Evolutionary conservation across 176 grass and related monocot species (phyloP).

Genomic region (Raddia distichophylla): DNA sequence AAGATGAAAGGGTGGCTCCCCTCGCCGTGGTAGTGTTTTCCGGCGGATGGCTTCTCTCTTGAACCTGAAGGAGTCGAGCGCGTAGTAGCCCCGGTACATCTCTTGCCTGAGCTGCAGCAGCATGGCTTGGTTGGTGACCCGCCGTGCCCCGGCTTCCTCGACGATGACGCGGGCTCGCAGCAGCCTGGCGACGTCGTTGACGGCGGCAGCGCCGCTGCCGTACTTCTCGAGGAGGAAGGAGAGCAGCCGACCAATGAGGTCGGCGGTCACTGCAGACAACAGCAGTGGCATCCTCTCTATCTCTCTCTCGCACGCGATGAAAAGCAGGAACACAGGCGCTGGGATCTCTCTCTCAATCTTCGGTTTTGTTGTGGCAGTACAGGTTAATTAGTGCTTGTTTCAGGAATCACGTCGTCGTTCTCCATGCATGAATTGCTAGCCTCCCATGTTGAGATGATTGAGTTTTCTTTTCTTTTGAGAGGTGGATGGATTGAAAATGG

Average conservation of each 20-base stretch:
- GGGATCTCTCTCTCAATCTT: too few species aligned
- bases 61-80: slow-evolving; percentile 2
- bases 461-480: too few species aligned
- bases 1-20: too few species aligned
- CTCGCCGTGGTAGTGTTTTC: too few species aligned
- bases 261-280: slow-evolving; percentile 10
- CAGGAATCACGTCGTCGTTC: too few species aligned
- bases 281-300: neutral
- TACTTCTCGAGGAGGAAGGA: slow-evolving; percentile 14
- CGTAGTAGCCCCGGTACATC: slow-evolving; percentile 1
- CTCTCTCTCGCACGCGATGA: too few species aligned
- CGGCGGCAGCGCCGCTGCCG: neutral
- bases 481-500: too few species aligned
- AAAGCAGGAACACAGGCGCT: too few species aligned
- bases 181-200: neutral
- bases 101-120: neutral
- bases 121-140: slow-evolving; percentile 24
- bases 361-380: too few species aligned
- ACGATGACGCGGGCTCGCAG: neutral
- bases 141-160: slow-evolving; percentile 31
- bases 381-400: too few species aligned
- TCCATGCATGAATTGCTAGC: too few species aligned
- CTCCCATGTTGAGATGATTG: too few species aligned
- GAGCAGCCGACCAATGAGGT: slow-evolving; percentile 14
- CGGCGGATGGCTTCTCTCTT: neutral